A percentile compares a stretch with the other conserved stretches of the same genome.
phyloP scores from a whole-genome alignment of 257 asterid genomes.

The Penstemon davidsonii region DNA sequence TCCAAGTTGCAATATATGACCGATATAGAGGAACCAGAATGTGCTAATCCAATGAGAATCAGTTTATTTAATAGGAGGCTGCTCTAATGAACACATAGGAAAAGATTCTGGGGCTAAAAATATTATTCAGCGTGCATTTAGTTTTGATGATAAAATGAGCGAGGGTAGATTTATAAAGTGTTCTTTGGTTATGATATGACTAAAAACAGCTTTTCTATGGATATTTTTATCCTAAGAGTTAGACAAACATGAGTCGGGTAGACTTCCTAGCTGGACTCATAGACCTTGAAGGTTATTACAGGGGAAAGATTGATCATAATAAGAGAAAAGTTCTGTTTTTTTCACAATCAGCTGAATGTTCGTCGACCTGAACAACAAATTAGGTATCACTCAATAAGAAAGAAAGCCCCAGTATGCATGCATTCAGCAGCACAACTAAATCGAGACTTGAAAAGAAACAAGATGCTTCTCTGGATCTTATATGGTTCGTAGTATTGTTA shows the following conservation, averaged over 20 bases:
- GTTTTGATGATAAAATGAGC: background rate
- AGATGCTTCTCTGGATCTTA: background rate
- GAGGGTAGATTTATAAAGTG: no score
- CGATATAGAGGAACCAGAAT: background rate
- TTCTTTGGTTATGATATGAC: background rate
- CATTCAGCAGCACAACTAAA: background rate
- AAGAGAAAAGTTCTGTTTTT: no score
- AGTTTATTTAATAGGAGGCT: background rate
- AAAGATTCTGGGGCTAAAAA: background rate
- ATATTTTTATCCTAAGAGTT: background rate
- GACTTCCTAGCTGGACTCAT: background rate
- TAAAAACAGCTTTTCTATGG: background rate
- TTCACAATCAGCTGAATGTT: background rate
- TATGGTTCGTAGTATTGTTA: background rate
- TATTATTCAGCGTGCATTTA: background rate
- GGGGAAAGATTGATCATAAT: background rate
- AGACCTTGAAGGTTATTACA: background rate
- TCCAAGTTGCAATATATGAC: background rate
- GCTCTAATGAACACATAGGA: background rate
- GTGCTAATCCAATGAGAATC: background rate
- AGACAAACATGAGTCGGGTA: no score
- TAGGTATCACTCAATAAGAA: background rate
- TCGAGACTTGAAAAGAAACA: background rate
- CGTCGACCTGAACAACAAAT: conserved; percentile 11
- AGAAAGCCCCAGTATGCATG: background rate